Evolutionary conservation across 306 rosid species (phyloP).

Genomic region (Herpetospermum pedunculosum): DNA sequence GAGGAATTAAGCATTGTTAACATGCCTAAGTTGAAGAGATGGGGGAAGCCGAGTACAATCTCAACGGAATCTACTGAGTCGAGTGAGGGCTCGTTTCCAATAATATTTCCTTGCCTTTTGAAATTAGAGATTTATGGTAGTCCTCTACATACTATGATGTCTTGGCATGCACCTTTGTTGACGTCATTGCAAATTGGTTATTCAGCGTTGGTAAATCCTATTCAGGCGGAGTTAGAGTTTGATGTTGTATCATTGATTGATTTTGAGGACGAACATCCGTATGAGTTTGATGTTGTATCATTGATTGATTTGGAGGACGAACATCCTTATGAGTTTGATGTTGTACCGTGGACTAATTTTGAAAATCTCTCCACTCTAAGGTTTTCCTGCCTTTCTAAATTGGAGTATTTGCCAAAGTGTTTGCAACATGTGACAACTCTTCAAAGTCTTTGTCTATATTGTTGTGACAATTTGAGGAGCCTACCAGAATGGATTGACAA

Average conservation of each 20-base stretch:
- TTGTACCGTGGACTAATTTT: not conserved
- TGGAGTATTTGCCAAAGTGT: not conserved
- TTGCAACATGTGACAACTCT: not conserved
- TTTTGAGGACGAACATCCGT: too few relatives aligned
- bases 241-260: too few relatives aligned
- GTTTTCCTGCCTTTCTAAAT: accelerated
- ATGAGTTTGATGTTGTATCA: too few relatives aligned
- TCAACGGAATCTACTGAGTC: not conserved
- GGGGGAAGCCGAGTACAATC: conserved; percentile 1
- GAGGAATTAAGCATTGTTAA: accelerated
- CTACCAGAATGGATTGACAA: not conserved
- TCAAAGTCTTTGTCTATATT: not conserved
- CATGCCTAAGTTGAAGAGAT: conserved; percentile 3
- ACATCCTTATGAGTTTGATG: too few relatives aligned
- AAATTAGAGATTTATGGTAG: not conserved
- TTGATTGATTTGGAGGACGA: too few relatives aligned
- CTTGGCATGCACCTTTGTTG: not conserved
- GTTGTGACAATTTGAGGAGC: not conserved
- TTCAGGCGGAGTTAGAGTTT: too few relatives aligned
- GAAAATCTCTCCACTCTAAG: not conserved
- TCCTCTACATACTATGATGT: not conserved
- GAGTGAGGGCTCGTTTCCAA: not conserved
- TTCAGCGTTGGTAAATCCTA: too few relatives aligned
- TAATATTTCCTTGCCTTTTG: not conserved
- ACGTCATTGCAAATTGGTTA: not conserved